Evolutionary conservation across 805 yeast genomes (phyloP).

Genomic region (Wickerhamiella dianesei): DNA sequence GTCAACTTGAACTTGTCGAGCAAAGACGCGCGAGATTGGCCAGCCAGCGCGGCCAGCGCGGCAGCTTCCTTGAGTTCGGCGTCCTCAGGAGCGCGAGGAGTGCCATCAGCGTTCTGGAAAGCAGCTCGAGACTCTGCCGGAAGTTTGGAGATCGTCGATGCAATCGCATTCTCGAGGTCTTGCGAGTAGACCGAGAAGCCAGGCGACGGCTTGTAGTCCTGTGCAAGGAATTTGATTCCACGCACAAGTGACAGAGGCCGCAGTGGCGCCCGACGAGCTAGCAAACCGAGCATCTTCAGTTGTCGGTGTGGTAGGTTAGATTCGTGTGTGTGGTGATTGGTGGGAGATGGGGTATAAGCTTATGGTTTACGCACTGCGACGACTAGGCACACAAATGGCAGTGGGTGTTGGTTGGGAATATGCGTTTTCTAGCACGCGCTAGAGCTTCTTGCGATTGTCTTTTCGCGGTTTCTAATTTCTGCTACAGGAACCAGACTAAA

Average conservation of each 20-base stretch:
- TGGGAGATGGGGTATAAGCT: neutral
- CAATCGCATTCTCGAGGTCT: slow-evolving; percentile 46
- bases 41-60: slow-evolving; percentile 48
- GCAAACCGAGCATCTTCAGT: neutral
- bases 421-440: neutral
- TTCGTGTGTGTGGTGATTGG: neutral
- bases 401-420: neutral
- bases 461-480: too few species aligned
- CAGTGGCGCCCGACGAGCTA: slow-evolving; percentile 1
- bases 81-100: slow-evolving; percentile 56
- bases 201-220: slow-evolving; percentile 23
- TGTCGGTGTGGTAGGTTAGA: neutral
- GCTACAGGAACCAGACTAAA: too few species aligned
- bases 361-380: too few species aligned
- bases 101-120: slow-evolving; percentile 64
- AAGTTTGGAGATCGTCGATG: slow-evolving; percentile 45
- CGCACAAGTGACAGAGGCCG: slow-evolving; percentile 6
- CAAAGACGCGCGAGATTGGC: slow-evolving; percentile 40
- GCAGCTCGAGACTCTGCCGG: slow-evolving; percentile 47
- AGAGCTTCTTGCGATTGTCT: too few species aligned
- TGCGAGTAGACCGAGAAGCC: slow-evolving; percentile 18
- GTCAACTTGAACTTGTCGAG: slow-evolving; percentile 36
- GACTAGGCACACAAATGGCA: neutral
- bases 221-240: slow-evolving; percentile 19
- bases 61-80: slow-evolving; percentile 59